phyloP scores from a whole-genome alignment of 2,329 filamentous ascomycete species.

The Alternaria sp. region DNA sequence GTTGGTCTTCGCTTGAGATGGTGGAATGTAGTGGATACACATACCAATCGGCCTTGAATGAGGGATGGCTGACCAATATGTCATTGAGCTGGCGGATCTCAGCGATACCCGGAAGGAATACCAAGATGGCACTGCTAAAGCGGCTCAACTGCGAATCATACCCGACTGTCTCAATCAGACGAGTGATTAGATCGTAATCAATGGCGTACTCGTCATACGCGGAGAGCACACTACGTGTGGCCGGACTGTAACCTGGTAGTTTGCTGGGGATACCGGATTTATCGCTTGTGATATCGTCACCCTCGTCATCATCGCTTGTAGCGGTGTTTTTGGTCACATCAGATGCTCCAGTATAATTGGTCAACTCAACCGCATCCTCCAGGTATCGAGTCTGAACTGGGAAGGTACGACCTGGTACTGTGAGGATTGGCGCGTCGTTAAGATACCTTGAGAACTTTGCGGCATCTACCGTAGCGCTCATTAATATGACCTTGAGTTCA shows the following conservation, averaged over 20 bases:
- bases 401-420: constrained; percentile 91
- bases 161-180: constrained; percentile 79
- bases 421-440: constrained; percentile 82
- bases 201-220: constrained; percentile 91
- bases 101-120: constrained; percentile 93
- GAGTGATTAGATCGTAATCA: constrained; percentile 85
- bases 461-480: constrained; percentile 97
- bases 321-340: constrained; percentile 61
- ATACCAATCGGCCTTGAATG: constrained; percentile 80
- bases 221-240: constrained; percentile 76
- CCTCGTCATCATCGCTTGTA: constrained; percentile 56
- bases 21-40: constrained; percentile 92
- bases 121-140: constrained; percentile 90
- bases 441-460: constrained; percentile 91
- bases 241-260: constrained; percentile 75
- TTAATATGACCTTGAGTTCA: constrained; percentile 90
- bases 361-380: constrained; percentile 91
- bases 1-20: constrained; percentile 95
- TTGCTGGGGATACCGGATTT: constrained; percentile 68
- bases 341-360: constrained; percentile 67
- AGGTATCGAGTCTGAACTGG: constrained; percentile 88
- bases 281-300: constrained; percentile 58
- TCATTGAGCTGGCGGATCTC: constrained; percentile 92
- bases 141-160: constrained; percentile 68
- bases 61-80: constrained; percentile 77